A percentile compares a stretch with the other conserved stretches of the same genome.
phyloP scores from a whole-genome alignment of 2,329 filamentous ascomycete species.

The Trichothecium sympodiale region DNA sequence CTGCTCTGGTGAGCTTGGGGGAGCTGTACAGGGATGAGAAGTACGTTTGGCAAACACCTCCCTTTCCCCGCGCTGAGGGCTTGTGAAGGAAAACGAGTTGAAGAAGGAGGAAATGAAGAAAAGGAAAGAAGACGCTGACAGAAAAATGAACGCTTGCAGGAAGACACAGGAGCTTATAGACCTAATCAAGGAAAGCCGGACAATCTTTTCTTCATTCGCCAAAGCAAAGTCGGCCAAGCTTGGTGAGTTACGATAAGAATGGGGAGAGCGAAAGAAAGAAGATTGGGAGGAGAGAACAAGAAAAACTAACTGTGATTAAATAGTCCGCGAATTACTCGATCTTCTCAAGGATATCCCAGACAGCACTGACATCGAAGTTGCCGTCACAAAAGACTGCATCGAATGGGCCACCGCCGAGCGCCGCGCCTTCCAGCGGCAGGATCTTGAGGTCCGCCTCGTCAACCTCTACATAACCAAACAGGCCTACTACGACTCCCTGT shows the following conservation, averaged over 20 bases:
- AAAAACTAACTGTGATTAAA: neutral
- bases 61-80: neutral
- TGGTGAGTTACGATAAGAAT: constrained; percentile 44
- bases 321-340: constrained; percentile 93
- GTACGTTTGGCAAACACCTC: constrained; percentile 33
- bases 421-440: constrained; percentile 92
- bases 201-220: constrained; percentile 88
- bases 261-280: neutral
- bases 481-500: constrained; percentile 92
- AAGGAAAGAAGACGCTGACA: constrained; percentile 14
- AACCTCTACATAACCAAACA: constrained; percentile 94
- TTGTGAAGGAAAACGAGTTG: neutral
- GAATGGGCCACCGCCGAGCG: constrained; percentile 96
- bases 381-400: constrained; percentile 97
- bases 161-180: constrained; percentile 77
- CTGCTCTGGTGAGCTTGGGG: constrained; percentile 75
- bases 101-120: neutral
- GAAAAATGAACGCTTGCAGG: constrained; percentile 30
- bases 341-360: constrained; percentile 90
- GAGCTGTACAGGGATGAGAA: constrained; percentile 87
- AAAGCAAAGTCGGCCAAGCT: constrained; percentile 98
- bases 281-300: neutral
- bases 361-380: constrained; percentile 86
- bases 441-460: constrained; percentile 92
- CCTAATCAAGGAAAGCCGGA: constrained; percentile 80